Evolutionary conservation across 805 yeast species (phyloP).

Genomic region (Sungouiella thailandica): DNA sequence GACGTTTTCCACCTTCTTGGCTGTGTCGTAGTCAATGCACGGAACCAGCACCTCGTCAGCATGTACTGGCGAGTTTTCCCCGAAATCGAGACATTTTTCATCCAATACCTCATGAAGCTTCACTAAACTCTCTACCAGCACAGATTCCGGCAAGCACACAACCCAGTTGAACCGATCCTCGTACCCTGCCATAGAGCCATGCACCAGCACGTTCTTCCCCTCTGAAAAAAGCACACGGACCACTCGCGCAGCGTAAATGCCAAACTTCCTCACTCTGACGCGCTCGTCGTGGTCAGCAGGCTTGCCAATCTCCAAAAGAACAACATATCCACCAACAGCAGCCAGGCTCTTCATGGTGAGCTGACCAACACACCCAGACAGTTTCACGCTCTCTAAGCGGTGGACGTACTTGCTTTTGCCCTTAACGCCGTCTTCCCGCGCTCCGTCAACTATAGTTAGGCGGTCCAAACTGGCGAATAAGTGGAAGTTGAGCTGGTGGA

Average conservation of each 20-base stretch:
- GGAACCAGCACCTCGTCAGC: too few species aligned
- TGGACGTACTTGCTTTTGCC: slow-evolving; percentile 28
- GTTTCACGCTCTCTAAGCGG: background rate
- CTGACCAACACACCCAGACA: background rate
- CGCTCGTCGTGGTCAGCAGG: slow-evolving; percentile 22
- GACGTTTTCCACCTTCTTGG: too few species aligned
- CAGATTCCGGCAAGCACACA: slow-evolving; percentile 4
- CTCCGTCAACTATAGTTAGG: slow-evolving; percentile 10
- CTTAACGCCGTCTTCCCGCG: slow-evolving; percentile 9
- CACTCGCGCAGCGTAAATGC: slow-evolving; percentile 15
- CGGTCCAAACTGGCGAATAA: slow-evolving; percentile 5
- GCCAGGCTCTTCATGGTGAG: background rate
- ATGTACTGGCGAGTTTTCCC: too few species aligned
- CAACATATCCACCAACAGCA: slow-evolving; percentile 6
- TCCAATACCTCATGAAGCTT: background rate
- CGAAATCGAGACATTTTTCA: too few species aligned
- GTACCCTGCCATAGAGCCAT: slow-evolving; percentile 5
- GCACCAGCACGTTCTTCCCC: background rate
- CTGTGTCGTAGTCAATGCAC: too few species aligned
- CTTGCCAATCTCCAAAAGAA: slow-evolving; percentile 21
- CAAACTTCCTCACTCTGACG: slow-evolving; percentile 17
- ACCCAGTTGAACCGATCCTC: slow-evolving; percentile 11
- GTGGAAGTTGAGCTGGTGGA: slow-evolving; percentile 1
- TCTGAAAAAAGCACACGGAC: slow-evolving; percentile 5
- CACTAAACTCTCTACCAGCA: background rate